These are phyloP conservation scores for Thyridium curvatum DNA, from an alignment of 2,329 filamentous ascomycete species.

Conservation along the genomic window DNA sequence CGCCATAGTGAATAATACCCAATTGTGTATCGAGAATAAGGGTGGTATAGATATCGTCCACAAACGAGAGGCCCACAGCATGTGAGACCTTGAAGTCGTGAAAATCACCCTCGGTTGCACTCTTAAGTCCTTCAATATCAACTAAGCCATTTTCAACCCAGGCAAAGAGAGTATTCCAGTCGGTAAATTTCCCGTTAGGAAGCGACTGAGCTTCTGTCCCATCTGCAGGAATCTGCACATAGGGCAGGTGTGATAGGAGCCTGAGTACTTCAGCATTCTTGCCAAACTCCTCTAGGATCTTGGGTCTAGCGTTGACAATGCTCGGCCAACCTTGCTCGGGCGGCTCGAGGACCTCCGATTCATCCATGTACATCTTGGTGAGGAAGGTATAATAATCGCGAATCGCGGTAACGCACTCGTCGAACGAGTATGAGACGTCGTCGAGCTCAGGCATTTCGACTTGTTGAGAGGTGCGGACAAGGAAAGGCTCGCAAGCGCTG, in stretches of 20 bases:
- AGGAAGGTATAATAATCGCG: constrained; percentile 22
- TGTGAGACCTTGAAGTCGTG: background rate
- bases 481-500: too few species aligned
- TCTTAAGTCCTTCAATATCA: background rate
- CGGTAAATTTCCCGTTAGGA: constrained; percentile 3
- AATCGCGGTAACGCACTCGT: constrained; percentile 17
- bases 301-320: constrained; percentile 12
- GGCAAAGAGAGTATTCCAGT: constrained; percentile 1
- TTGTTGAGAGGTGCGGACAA: too few species aligned
- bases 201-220: too few species aligned
- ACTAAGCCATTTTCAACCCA: background rate
- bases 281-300: constrained; percentile 11
- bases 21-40: constrained; percentile 9
- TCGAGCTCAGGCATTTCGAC: too few species aligned
- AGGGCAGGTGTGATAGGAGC: constrained; percentile 20
- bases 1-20: constrained; percentile 7
- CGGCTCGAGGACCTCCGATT: constrained; percentile 16
- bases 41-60: constrained; percentile 4
- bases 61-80: background rate
- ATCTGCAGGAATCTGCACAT: constrained; percentile 3
- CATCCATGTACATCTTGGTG: constrained; percentile 19
- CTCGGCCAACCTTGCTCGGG: constrained; percentile 23
- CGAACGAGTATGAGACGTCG: too few species aligned
- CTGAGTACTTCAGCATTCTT: constrained; percentile 17
- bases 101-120: constrained; percentile 1